Evolutionary conservation across 1,284 basidiomycete species (phyloP).

Genomic region (Austroboletus niveus): DNA sequence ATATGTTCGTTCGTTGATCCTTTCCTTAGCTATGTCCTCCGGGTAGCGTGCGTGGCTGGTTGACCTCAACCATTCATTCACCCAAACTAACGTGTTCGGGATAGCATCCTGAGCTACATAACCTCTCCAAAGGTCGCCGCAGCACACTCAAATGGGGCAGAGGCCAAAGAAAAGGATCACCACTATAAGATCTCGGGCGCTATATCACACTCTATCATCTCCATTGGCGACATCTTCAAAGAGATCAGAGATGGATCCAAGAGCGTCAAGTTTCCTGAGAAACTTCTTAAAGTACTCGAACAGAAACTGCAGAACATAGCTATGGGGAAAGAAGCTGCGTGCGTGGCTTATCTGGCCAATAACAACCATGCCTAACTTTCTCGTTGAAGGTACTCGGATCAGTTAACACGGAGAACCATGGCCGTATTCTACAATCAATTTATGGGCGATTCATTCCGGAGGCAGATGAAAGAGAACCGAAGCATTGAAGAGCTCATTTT

Average conservation of each 20-base stretch:
- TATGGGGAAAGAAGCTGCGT: conserved; percentile 87
- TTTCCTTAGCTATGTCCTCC: conserved; percentile 63
- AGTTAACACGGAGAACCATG: conserved; percentile 83
- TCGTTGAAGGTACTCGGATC: conserved; percentile 73
- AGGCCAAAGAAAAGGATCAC: conserved; percentile 57
- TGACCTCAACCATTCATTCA: conserved; percentile 4
- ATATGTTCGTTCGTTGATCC: conserved; percentile 14
- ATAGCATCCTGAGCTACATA: conserved; percentile 66
- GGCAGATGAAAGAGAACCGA: conserved; percentile 92
- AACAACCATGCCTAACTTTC: conserved; percentile 3
- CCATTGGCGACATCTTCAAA: conserved; percentile 81
- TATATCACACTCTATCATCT: conserved; percentile 70
- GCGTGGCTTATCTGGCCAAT: conserved; percentile 35
- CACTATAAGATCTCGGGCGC: conserved; percentile 62
- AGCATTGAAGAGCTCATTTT: conserved; percentile 98
- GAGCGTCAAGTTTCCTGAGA: conserved; percentile 90
- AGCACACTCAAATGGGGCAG: conserved; percentile 37
- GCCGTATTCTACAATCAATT: conserved; percentile 90
- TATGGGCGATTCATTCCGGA: conserved; percentile 79
- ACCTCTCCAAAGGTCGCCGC: conserved; percentile 60
- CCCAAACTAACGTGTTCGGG: conserved; percentile 12
- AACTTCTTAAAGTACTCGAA: conserved; percentile 85
- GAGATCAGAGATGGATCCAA: conserved; percentile 73
- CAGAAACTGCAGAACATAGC: conserved; percentile 85
- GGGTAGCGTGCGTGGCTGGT: conserved; percentile 63